Base-by-base conservation (phyloP, 1,139 yeast species). In the Suhomyces terraborum region DNA sequence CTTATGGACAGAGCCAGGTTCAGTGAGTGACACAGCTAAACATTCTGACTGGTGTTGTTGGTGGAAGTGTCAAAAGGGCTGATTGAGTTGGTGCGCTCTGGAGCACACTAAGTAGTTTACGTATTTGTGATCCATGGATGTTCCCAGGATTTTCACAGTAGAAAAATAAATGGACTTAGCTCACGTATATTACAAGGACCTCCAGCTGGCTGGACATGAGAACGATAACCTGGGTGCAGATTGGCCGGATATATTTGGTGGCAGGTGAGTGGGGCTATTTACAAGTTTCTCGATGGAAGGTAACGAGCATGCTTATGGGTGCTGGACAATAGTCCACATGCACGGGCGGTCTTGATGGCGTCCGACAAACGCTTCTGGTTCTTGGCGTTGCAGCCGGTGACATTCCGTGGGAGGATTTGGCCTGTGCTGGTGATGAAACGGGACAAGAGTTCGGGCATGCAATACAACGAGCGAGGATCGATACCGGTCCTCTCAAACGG, bases 341-440 rank as follows among this genome's bases (percentile, higher is more conserved):
- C 76, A 59, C 87, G 79, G 6, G 88, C 82, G 50, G 89, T 73
- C 59, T 81, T 80, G 30, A 85, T 72, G 27, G 93, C 88, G 48
- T 75, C 81, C 1, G 85, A 67, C 55, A 85, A 64, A 52, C 74
- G 73, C 57, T 77, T 80, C 56, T 85, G 93, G 57, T 83, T 83
- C 50, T 68, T 72, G 8, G 72, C 69, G 31, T 68, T 73, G 49
- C 87, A 72, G 7, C 88, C 87, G 3, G 91, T 84, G n/a, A 79
- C 75, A 34, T 77, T 76, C 51, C 88, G 70, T 25, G 85, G 82
- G 38, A 79, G 64, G 26, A 85, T 83, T 58, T 79, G 83, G 14
- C 94, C 94, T 0, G 87, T 76, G 20, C 79, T 62, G 7, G 82
- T 64, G 40, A 84, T 57, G 52, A 77, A 85, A 41, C 70, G 65